A percentile compares a stretch with the other conserved stretches of the same genome.
phyloP scores from a whole-genome alignment of 2,329 filamentous ascomycete species.

The Alternaria longipes region DNA sequence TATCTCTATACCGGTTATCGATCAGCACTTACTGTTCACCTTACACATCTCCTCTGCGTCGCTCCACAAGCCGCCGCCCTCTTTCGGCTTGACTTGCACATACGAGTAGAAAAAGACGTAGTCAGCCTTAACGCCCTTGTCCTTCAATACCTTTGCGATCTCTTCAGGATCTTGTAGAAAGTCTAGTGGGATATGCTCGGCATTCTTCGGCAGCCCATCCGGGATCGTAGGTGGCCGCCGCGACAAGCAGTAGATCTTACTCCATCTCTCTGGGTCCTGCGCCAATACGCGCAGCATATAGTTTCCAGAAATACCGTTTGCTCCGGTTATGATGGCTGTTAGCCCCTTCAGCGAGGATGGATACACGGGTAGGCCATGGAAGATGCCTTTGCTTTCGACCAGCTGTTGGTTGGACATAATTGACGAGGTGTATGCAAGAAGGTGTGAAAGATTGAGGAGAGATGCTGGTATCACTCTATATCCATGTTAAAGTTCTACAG shows the following conservation, averaged over 20 bases:
- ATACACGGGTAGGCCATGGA: conserved; percentile 60
- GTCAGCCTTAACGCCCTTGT: conserved; percentile 49
- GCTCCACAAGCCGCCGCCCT: conserved; percentile 58
- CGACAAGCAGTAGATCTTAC: conserved; percentile 62
- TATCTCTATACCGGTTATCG: background rate
- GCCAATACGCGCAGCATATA: conserved; percentile 61
- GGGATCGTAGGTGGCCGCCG: conserved; percentile 57
- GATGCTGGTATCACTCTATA: background rate
- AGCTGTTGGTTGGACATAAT: conserved; percentile 36
- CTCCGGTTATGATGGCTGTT: conserved; percentile 63
- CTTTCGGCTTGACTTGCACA: conserved; percentile 60
- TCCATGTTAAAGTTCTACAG: background rate
- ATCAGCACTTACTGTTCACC: conserved; percentile 52
- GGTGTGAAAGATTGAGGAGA: too few species aligned
- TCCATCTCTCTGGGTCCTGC: conserved; percentile 60
- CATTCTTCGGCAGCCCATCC: conserved; percentile 47
- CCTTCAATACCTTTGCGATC: conserved; percentile 48
- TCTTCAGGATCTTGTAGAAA: conserved; percentile 51
- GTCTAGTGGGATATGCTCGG: conserved; percentile 56
- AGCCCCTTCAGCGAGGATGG: conserved; percentile 54
- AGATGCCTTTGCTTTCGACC: conserved; percentile 55
- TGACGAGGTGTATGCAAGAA: background rate
- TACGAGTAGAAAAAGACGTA: conserved; percentile 66
- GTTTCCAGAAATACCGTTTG: conserved; percentile 64
- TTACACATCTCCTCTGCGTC: conserved; percentile 61